Evolutionary conservation across 768 basidiomycete genomes (phyloP).

Genomic region (Mycena epipterygia): DNA sequence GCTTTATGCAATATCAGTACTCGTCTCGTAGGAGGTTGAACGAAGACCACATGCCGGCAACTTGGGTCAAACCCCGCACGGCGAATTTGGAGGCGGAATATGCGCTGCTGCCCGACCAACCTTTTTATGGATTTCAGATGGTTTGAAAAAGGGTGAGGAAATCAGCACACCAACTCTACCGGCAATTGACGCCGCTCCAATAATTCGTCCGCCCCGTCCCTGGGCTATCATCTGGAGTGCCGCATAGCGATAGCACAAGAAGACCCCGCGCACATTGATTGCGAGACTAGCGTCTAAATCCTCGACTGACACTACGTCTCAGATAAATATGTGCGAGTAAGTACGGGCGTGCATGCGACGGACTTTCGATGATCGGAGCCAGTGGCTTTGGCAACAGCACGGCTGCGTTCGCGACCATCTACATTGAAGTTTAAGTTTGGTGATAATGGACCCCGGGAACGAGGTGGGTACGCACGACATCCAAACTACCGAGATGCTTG

Average conservation of each 20-base stretch:
- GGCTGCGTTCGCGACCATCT: slow-evolving; percentile 43
- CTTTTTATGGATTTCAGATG: too few species aligned
- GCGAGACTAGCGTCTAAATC: slow-evolving; percentile 33
- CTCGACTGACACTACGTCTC: slow-evolving; percentile 19
- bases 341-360: background rate
- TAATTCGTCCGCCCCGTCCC: slow-evolving; percentile 37
- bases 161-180: slow-evolving; percentile 40
- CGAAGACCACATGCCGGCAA: slow-evolving; percentile 11
- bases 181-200: slow-evolving; percentile 43
- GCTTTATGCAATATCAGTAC: background rate
- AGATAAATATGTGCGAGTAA: background rate
- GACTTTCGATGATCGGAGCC: background rate
- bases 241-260: slow-evolving; percentile 42
- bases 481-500: slow-evolving; percentile 42
- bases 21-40: background rate
- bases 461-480: slow-evolving; percentile 43
- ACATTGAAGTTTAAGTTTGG: background rate
- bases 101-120: background rate
- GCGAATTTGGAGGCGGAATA: slow-evolving; percentile 53
- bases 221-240: slow-evolving; percentile 38
- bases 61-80: slow-evolving; percentile 50
- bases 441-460: background rate
- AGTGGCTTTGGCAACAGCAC: background rate
- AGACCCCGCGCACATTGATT: slow-evolving; percentile 40
- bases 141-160: background rate